Conservation (phyloP, 371 early-diverging fungal genomes). For the Synchytrium microbalum region DNA sequence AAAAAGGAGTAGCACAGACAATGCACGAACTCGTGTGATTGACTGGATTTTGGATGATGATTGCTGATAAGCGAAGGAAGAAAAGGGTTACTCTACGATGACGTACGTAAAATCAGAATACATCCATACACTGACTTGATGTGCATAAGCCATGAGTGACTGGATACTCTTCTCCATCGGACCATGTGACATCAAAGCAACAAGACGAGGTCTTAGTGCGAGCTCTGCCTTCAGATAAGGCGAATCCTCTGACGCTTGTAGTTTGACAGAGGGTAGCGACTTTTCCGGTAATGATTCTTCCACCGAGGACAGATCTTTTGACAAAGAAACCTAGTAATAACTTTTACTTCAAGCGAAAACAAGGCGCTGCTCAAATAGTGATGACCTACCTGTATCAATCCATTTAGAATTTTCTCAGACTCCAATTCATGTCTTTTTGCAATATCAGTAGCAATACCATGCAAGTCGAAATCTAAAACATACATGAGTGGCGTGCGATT, state of each 20-base stretch:
- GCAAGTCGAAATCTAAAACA: conserved; percentile 26
- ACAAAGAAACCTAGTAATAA: neutral
- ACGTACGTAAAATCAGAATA: conserved; percentile 5
- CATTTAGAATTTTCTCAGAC: conserved; percentile 9
- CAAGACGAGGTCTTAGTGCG: conserved; percentile 27
- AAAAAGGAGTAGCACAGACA: conserved; percentile 41
- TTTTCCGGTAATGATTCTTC: conserved; percentile 10
- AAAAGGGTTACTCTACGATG: neutral
- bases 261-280: conserved; percentile 13
- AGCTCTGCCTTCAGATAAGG: too few relatives aligned
- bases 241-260: too few relatives aligned
- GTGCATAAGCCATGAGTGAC: conserved; percentile 34
- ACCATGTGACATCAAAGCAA: conserved; percentile 31
- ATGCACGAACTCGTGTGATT: conserved; percentile 40
- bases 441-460: conserved; percentile 24
- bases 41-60: conserved; percentile 23
- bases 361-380: neutral
- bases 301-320: neutral
- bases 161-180: conserved; percentile 21
- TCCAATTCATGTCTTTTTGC: conserved; percentile 18
- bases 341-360: neutral
- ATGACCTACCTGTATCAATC: conserved; percentile 15
- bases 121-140: conserved; percentile 13
- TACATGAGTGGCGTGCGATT: too few relatives aligned
- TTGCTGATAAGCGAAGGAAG: conserved; percentile 8